phyloP scores from a whole-genome alignment of 208 protist genomes.

The Vickermania spadyakhi region DNA sequence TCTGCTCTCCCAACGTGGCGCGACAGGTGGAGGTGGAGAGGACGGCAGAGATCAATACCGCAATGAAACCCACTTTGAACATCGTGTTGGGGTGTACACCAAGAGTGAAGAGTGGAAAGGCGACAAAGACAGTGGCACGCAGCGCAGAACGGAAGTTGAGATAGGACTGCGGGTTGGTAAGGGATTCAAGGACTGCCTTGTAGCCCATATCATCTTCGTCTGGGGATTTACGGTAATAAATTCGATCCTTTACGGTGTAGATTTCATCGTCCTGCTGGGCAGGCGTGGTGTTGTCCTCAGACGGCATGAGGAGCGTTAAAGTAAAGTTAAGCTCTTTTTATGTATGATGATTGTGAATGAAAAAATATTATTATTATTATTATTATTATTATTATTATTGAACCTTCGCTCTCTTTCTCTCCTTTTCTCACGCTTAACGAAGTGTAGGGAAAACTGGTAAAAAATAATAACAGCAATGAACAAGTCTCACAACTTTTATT shows the following conservation, averaged over 20 bases:
- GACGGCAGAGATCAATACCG: constrained; percentile 19
- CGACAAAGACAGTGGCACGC: constrained; percentile 16
- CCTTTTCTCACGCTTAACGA: too few relatives aligned
- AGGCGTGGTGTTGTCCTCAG: too few relatives aligned
- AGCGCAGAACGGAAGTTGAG: constrained; percentile 11
- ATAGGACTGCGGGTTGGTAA: constrained; percentile 12
- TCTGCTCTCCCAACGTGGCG: constrained; percentile 17
- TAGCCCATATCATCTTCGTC: constrained; percentile 18
- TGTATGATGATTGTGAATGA: too few relatives aligned
- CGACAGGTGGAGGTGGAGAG: constrained; percentile 21
- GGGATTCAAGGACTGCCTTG: constrained; percentile 13
- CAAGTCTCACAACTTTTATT: too few relatives aligned
- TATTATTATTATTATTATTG: too few relatives aligned
- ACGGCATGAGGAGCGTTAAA: too few relatives aligned
- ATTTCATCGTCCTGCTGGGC: background rate
- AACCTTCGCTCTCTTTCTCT: too few relatives aligned
- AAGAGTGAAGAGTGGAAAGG: constrained; percentile 19
- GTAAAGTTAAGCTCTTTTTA: too few relatives aligned
- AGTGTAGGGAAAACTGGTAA: too few relatives aligned
- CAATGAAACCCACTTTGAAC: constrained; percentile 13
- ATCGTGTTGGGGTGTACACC: constrained; percentile 29
- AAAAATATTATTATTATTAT: too few relatives aligned
- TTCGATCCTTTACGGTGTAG: constrained; percentile 3
- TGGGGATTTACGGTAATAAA: constrained; percentile 20
- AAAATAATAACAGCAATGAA: too few relatives aligned